phyloP scores from a whole-genome alignment of 2,329 filamentous ascomycete species.

The Cercospora brassicicola region DNA sequence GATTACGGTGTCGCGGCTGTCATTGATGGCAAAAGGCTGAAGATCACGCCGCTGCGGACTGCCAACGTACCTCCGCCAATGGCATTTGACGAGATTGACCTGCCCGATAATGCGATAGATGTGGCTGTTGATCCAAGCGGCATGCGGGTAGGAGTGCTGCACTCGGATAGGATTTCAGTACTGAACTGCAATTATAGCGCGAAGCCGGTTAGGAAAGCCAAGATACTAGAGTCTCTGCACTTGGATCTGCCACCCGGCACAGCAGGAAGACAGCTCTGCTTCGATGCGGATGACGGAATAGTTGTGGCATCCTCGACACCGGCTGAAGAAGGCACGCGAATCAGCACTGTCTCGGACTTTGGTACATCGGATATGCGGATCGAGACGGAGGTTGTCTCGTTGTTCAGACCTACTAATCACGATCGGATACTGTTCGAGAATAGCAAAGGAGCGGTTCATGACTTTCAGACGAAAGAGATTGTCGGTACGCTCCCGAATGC shows the following conservation, averaged over 20 bases:
- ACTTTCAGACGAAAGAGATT: constrained; percentile 11
- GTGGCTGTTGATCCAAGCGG: constrained; percentile 69
- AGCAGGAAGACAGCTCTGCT: constrained; percentile 49
- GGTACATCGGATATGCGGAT: constrained; percentile 20
- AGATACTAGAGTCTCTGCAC: constrained; percentile 39
- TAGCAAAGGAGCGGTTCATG: constrained; percentile 19
- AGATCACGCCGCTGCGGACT: constrained; percentile 79
- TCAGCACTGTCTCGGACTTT: constrained; percentile 19
- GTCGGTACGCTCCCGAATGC: constrained; percentile 26
- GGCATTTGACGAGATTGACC: constrained; percentile 71
- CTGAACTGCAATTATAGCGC: constrained; percentile 67
- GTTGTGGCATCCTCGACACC: constrained; percentile 34
- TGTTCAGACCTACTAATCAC: constrained; percentile 24
- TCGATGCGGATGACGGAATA: constrained; percentile 44
- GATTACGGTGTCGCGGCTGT: constrained; percentile 61
- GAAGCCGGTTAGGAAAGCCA: constrained; percentile 49
- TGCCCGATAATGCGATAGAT: constrained; percentile 67
- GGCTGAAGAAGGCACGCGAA: constrained; percentile 21
- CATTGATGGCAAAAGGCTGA: constrained; percentile 77
- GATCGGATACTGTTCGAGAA: constrained; percentile 30
- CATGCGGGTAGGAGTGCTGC: constrained; percentile 69
- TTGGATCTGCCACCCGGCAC: constrained; percentile 17
- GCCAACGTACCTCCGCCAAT: constrained; percentile 92
- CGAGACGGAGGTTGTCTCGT: constrained; percentile 2
- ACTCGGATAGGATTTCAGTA: constrained; percentile 64